These are phyloP conservation scores for Solanum clarkiae DNA, from an alignment of 257 asterid genomes.

Conservation along the genomic window DNA sequence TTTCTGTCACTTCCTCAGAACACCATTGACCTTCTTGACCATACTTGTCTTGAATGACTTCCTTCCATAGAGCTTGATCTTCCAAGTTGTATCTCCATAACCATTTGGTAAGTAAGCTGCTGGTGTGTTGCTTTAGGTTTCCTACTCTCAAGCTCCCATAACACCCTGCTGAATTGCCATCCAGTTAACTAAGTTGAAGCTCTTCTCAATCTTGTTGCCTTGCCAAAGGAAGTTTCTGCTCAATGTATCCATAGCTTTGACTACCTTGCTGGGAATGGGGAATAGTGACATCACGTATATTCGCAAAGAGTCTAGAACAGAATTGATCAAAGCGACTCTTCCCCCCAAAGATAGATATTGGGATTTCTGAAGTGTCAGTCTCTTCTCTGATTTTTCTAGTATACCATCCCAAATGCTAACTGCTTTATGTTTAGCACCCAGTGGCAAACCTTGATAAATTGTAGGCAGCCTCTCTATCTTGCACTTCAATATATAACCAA, in stretches of 20 bases:
- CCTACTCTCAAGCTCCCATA: not conserved
- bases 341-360: not conserved
- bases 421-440: not conserved
- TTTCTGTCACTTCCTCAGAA: not conserved
- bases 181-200: not conserved
- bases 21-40: not conserved
- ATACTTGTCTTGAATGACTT: not conserved
- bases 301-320: not conserved
- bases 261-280: not conserved
- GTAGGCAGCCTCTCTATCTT: not conserved
- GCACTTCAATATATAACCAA: not conserved
- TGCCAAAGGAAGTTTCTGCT: not conserved
- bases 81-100: not conserved
- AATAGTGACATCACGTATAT: not conserved
- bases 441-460: not conserved
- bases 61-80: not conserved
- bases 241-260: not conserved
- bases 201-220: not conserved
- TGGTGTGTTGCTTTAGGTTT: not conserved
- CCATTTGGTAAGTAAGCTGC: not conserved
- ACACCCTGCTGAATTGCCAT: not conserved
- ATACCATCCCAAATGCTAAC: not conserved
- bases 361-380: not conserved
- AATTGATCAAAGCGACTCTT: not conserved
- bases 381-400: not conserved